Conservation (phyloP, 1,284 basidiomycete species). For the Pseudozyma sp. region DNA sequence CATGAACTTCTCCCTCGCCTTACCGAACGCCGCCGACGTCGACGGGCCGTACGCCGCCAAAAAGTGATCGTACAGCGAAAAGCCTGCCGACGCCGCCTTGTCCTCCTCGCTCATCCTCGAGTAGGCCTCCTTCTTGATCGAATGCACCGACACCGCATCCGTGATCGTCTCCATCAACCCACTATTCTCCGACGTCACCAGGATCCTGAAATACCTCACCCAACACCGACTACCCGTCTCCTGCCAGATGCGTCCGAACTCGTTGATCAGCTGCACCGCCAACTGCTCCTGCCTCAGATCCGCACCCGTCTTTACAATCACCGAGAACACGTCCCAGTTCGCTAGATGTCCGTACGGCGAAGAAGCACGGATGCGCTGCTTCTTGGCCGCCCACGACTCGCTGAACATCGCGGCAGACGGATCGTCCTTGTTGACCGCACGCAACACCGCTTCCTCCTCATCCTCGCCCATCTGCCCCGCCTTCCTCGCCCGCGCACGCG, state of each 20-base stretch:
- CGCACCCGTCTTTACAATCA: conserved; percentile 98
- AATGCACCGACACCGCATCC: conserved; percentile 97
- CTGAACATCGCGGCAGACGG: conserved; percentile 89
- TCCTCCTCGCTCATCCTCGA: conserved; percentile 78
- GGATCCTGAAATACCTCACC: conserved; percentile 76
- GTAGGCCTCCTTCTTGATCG: conserved; percentile 98
- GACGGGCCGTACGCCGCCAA: conserved; percentile 61
- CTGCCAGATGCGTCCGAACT: conserved; percentile 93
- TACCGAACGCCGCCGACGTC: conserved; percentile 47
- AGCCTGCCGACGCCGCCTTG: conserved; percentile 48
- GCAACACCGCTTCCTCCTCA: conserved; percentile 76
- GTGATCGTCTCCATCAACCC: conserved; percentile 77
- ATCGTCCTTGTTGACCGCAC: conserved; percentile 95
- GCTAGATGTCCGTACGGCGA: conserved; percentile 97
- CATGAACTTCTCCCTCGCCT: conserved; percentile 84
- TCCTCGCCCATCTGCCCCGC: conserved; percentile 82
- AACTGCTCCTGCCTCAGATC: conserved; percentile 97
- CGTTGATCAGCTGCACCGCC: conserved; percentile 91
- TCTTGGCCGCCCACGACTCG: conserved; percentile 95
- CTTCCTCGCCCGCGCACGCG: conserved; percentile 14
- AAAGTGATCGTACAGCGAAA: conserved; percentile 65
- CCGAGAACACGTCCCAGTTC: conserved; percentile 83
- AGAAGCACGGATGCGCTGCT: conserved; percentile 88
- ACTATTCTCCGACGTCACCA: conserved; percentile 92
- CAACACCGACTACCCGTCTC: conserved; percentile 71